Evolutionary conservation across 345 rosid species (phyloP).

Genomic region (Laguncularia racemosa): DNA sequence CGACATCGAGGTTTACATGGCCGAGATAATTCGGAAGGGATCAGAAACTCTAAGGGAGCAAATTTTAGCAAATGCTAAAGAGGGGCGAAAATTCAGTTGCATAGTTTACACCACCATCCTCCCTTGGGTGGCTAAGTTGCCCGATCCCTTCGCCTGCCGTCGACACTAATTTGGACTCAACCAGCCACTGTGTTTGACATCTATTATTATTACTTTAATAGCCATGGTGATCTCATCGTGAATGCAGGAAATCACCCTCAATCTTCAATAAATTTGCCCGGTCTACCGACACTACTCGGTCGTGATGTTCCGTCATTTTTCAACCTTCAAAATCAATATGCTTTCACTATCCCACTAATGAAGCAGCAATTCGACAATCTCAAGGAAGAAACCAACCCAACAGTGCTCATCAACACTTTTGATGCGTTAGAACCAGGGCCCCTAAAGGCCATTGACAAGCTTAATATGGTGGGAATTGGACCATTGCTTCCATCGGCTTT

Average conservation of each 20-base stretch:
- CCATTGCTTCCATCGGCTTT: constrained; percentile 38
- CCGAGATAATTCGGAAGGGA: constrained; percentile 31
- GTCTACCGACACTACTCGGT: constrained; percentile 28
- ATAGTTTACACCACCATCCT: constrained; percentile 42
- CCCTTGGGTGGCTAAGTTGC: constrained; percentile 50
- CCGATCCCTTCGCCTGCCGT: constrained; percentile 27
- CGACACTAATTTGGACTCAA: constrained; percentile 51
- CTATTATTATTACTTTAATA: constrained; percentile 46
- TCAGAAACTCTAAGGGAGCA: constrained; percentile 27
- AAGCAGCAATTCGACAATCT: constrained; percentile 31
- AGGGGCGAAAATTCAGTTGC: constrained; percentile 24
- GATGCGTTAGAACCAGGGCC: constrained; percentile 51
- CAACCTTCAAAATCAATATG: constrained; percentile 12
- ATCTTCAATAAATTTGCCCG: constrained; percentile 25
- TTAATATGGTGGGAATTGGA: constrained; percentile 32
- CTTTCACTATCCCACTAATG: not conserved
- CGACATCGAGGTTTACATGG: constrained; percentile 17
- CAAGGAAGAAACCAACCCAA: constrained; percentile 27
- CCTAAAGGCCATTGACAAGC: constrained; percentile 18
- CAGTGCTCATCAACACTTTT: constrained; percentile 47
- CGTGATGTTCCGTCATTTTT: constrained; percentile 51
- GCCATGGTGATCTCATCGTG: constrained; percentile 20
- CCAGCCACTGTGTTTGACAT: constrained; percentile 52
- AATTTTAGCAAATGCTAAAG: constrained; percentile 9
- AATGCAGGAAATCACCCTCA: constrained; percentile 9